A percentile compares a stretch with the other conserved stretches of the same genome.
phyloP scores from a whole-genome alignment of 768 basidiomycete species.

The Lentinus brumalis region DNA sequence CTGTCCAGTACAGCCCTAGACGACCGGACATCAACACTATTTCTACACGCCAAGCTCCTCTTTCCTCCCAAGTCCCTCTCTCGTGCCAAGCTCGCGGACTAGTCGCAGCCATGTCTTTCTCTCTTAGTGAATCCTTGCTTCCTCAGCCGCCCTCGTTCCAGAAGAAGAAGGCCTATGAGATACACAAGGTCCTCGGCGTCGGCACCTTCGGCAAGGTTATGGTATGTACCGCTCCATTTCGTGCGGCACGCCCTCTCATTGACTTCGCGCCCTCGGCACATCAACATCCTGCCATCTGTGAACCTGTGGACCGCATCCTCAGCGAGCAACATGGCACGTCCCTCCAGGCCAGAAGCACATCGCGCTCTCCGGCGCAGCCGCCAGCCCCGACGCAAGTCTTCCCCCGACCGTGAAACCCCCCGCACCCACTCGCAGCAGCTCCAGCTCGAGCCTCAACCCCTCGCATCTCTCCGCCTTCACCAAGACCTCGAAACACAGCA shows the following conservation, averaged over 20 bases:
- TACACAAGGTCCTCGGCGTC: constrained; percentile 71
- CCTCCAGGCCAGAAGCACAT: constrained; percentile 59
- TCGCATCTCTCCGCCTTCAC: constrained; percentile 16
- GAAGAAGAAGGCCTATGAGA: constrained; percentile 84
- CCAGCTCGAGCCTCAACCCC: constrained; percentile 13
- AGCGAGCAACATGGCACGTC: constrained; percentile 81
- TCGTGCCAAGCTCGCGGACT: background rate
- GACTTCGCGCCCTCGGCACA: background rate
- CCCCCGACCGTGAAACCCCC: constrained; percentile 3
- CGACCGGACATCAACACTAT: background rate
- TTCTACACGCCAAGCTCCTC: background rate
- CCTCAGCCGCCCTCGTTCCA: constrained; percentile 83
- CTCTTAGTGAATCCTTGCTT: constrained; percentile 43
- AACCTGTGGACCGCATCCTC: background rate
- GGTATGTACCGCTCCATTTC: constrained; percentile 43
- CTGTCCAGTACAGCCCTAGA: background rate
- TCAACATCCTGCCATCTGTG: background rate
- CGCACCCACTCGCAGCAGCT: constrained; percentile 13
- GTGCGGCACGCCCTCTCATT: background rate
- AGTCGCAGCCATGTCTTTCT: constrained; percentile 13
- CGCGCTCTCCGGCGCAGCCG: constrained; percentile 60
- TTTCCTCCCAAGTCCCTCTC: background rate
- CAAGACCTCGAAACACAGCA: constrained; percentile 12
- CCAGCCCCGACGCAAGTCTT: constrained; percentile 26
- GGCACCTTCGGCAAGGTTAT: constrained; percentile 93